A percentile compares a stretch with the other conserved stretches of the same genome.
Conservation (phyloP, 352 stramenopile genomes). For the Pythium volutum region DNA sequence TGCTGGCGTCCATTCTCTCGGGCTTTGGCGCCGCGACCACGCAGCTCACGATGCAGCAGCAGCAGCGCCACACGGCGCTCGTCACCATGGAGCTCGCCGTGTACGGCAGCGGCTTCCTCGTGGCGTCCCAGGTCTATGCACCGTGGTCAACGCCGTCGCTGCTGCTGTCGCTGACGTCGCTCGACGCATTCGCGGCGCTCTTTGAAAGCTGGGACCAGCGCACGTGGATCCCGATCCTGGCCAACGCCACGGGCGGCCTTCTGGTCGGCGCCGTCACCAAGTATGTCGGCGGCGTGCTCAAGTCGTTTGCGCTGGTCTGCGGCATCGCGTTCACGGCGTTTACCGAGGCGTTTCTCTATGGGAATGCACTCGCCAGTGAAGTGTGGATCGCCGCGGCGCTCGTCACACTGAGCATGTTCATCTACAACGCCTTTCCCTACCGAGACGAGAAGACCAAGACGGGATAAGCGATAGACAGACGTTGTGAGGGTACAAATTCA, state of each 20-base stretch:
- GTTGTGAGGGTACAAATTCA: neutral
- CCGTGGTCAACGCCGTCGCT: slow-evolving; percentile 28
- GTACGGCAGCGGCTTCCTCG: slow-evolving; percentile 73
- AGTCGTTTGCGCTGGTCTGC: slow-evolving; percentile 87
- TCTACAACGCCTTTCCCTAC: slow-evolving; percentile 79
- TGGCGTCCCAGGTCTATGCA: slow-evolving; percentile 34
- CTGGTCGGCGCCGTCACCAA: slow-evolving; percentile 89
- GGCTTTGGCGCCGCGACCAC: slow-evolving; percentile 73
- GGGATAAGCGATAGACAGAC: neutral
- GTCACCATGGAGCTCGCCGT: slow-evolving; percentile 81
- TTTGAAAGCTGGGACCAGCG: slow-evolving; percentile 72
- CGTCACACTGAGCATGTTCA: slow-evolving; percentile 59
- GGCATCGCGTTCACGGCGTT: slow-evolving; percentile 87
- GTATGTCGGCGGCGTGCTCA: slow-evolving; percentile 87
- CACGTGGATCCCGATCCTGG: slow-evolving; percentile 79
- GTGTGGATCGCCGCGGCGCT: slow-evolving; percentile 71
- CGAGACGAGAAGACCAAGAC: slow-evolving; percentile 36
- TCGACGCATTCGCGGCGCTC: slow-evolving; percentile 25
- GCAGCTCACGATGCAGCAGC: slow-evolving; percentile 80
- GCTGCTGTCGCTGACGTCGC: slow-evolving; percentile 14
- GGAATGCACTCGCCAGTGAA: slow-evolving; percentile 47
- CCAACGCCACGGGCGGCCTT: slow-evolving; percentile 76
- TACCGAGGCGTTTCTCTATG: slow-evolving; percentile 73
- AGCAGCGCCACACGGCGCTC: slow-evolving; percentile 68
- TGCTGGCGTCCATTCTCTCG: slow-evolving; percentile 71